phyloP scores from a whole-genome alignment of 2,329 filamentous ascomycete genomes.

The Fusarium metavorans region DNA sequence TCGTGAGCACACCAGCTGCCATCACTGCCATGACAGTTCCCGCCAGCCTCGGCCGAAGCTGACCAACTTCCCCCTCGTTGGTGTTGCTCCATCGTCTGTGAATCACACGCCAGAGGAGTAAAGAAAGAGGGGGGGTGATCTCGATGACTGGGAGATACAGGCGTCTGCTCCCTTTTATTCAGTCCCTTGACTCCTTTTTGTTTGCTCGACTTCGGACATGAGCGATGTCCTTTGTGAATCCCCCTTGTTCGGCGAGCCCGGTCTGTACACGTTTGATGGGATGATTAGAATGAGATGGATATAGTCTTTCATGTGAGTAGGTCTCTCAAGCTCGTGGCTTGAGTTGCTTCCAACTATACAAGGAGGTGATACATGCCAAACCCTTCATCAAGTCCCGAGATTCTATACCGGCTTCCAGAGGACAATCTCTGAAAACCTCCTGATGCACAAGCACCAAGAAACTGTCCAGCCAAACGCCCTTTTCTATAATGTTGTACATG shows the following conservation, averaged over 20 bases:
- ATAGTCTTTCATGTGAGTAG: background rate
- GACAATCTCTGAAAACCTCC: conserved; percentile 5
- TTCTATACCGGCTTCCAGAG: conserved; percentile 23
- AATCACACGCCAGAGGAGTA: conserved; percentile 20
- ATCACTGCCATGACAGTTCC: background rate
- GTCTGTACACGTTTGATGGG: background rate
- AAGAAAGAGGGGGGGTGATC: conserved; percentile 11
- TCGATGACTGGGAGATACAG: conserved; percentile 13
- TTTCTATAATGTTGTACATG: conserved; percentile 25
- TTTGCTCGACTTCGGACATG: background rate
- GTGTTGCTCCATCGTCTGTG: conserved; percentile 4
- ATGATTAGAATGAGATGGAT: background rate
- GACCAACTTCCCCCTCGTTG: conserved; percentile 7
- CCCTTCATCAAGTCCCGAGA: background rate
- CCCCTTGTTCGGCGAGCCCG: background rate
- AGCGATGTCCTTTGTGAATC: background rate
- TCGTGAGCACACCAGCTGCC: background rate
- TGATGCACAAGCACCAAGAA: background rate
- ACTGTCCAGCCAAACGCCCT: conserved; percentile 17
- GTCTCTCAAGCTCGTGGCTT: conserved; percentile 11
- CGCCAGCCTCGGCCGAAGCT: background rate
- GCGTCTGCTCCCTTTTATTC: background rate
- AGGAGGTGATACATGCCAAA: conserved; percentile 5
- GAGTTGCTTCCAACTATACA: conserved; percentile 1
- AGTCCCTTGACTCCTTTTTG: background rate